A percentile compares a stretch with the other conserved stretches of the same genome.
Evolutionary conservation across 768 basidiomycete species (phyloP).

Genomic region (Phylloporus sp.): DNA sequence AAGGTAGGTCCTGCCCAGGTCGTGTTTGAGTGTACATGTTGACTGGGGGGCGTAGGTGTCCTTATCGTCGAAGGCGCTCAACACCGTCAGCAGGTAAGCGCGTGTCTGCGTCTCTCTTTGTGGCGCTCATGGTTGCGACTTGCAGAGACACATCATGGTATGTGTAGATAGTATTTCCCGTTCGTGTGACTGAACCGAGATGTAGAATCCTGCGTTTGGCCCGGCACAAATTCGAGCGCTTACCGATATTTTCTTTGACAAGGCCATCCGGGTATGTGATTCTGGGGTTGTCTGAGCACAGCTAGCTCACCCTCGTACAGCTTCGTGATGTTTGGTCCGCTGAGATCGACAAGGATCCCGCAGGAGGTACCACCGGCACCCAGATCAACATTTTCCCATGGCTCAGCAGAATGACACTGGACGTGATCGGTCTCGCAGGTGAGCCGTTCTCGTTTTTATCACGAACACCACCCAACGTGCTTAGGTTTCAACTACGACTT

Average conservation of each 20-base stretch:
- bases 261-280: neutral
- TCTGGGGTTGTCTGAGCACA: too few species aligned
- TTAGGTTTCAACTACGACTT: neutral
- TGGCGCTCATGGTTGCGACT: neutral
- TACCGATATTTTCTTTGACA: neutral
- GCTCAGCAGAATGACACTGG: neutral
- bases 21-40: neutral
- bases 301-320: neutral
- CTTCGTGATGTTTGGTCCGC: neutral
- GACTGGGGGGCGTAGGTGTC: neutral
- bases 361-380: neutral
- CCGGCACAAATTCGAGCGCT: neutral
- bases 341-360: neutral
- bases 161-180: too few species aligned
- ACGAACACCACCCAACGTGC: neutral
- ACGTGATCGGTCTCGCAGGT: neutral
- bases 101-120: too few species aligned
- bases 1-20: neutral
- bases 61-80: neutral
- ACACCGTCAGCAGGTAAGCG: neutral
- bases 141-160: neutral
- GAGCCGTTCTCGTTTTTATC: neutral
- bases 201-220: neutral
- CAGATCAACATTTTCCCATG: neutral
- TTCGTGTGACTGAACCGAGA: neutral